Evolutionary conservation across 176 grass and related monocot species (phyloP), one percentile per base, ranked within the genome.

Genomic region (Eremochloa ophiuroides): DNA sequence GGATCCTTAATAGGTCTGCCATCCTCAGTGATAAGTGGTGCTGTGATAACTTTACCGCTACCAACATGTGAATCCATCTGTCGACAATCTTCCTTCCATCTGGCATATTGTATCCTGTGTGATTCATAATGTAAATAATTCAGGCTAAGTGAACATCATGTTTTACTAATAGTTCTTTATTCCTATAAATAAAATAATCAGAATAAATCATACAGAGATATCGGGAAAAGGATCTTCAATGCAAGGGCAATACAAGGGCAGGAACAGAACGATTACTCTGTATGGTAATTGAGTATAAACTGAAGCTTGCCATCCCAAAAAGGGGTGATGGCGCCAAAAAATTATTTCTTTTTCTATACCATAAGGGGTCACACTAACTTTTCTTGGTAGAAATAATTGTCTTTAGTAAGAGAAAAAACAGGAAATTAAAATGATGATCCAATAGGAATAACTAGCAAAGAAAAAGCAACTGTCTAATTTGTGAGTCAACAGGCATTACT

Each of bases 41-140:
- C 93, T 73, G 96, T 99, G 71, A 99, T 89, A 65, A 99, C 75
- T 85, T 84, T 93, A 46, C 96, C 96, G 27, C 93, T 99, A 38
- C 96, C 96, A 82, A 99, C 96, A 91, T 99, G 96, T 59, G 91
- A 87, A 88, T 99, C 96, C 91, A 91, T 93, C 56, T 88, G 68
- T 64, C 70, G 74, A 38, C 96, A 99, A 7, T 95, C 88, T 72
- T 99, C 90, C 80, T 99, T 99, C 96, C 91, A 95, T 80, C 91
- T 95, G 69, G 87, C 87, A 78, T 99, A 99, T 26, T 95, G 93
- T 69, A 91, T 11, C 78, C 96, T 99, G 80, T 62, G 46, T 81
- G 58, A 33, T 73, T 78, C 37, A 82, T 35, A 3, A 35, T 35
- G n/a, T n/a, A n/a, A n/a, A n/a, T n/a, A 35, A 53, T 55, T 86